A percentile compares a stretch with the other conserved stretches of the same genome.
phyloP scores from a whole-genome alignment of 1,139 yeast species.

The Wickerhamiella pararugosa region DNA sequence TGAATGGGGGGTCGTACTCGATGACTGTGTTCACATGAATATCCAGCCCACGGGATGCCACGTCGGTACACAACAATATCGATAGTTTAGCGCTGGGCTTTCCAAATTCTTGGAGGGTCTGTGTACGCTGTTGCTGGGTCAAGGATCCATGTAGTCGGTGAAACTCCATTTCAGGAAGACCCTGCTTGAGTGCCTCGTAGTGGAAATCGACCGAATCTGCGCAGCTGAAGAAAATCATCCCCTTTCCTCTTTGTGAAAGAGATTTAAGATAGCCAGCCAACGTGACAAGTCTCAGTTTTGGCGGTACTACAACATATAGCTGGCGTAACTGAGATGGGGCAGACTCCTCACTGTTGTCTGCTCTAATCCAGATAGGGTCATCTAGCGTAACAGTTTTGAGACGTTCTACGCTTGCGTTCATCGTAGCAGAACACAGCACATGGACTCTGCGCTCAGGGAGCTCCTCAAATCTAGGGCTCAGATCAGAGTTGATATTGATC shows the following conservation, averaged over 20 bases:
- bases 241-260: conserved; percentile 19
- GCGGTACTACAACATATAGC: conserved; percentile 68
- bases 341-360: conserved; percentile 19
- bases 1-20: conserved; percentile 86
- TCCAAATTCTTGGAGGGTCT: conserved; percentile 59
- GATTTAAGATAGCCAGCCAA: conserved; percentile 49
- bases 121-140: conserved; percentile 64
- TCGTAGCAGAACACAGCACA: conserved; percentile 86
- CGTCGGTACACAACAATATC: conserved; percentile 75
- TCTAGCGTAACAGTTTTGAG: conserved; percentile 63
- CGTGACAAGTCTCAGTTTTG: conserved; percentile 75
- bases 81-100: conserved; percentile 25
- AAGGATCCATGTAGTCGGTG: conserved; percentile 85
- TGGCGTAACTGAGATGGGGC: conserved; percentile 91
- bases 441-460: conserved; percentile 62
- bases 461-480: conserved; percentile 31
- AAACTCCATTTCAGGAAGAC: conserved; percentile 2
- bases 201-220: conserved; percentile 93
- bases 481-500: conserved; percentile 33
- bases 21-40: conserved; percentile 60
- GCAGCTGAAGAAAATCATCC: conserved; percentile 79
- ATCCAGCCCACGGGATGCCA: conserved; percentile 90
- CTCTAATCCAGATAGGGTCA: conserved; percentile 53
- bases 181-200: conserved; percentile 48
- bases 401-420: conserved; percentile 64